Percentiles rank a stretch among this genome's conserved stretches.
These are phyloP conservation scores for Fomitopsis betulina DNA, from an alignment of 1,284 basidiomycete species.

Conservation along the genomic window DNA sequence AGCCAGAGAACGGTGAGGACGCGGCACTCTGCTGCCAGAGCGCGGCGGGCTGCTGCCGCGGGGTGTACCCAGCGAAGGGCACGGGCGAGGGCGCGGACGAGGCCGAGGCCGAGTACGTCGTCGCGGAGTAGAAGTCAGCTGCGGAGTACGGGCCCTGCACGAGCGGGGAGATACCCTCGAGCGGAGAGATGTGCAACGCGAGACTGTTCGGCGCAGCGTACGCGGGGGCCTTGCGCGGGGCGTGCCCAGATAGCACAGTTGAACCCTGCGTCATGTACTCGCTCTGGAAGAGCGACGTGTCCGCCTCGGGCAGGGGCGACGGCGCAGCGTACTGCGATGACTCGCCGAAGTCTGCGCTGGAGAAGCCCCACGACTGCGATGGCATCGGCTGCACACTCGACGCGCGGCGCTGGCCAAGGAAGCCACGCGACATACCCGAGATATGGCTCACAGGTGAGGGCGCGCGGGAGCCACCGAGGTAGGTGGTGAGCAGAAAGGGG, in stretches of 20 bases:
- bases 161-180: conserved; percentile 22
- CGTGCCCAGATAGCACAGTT: neutral
- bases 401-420: conserved; percentile 36
- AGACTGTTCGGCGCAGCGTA: conserved; percentile 19
- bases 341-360: conserved; percentile 2
- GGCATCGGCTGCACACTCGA: conserved; percentile 33
- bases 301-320: conserved; percentile 47
- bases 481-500: conserved; percentile 27
- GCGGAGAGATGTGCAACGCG: conserved; percentile 24
- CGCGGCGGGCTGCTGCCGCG: conserved; percentile 6
- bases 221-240: neutral
- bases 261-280: conserved; percentile 19
- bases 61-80: neutral
- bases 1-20: conserved; percentile 41
- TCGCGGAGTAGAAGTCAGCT: neutral
- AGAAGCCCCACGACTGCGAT: conserved; percentile 18
- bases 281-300: conserved; percentile 45
- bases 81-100: neutral
- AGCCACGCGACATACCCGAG: conserved; percentile 34
- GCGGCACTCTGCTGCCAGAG: conserved; percentile 25
- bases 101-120: too few relatives aligned
- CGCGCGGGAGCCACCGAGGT: conserved; percentile 33
- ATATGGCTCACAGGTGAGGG: conserved; percentile 41
- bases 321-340: conserved; percentile 26
- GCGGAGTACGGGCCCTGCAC: conserved; percentile 10